Evolutionary conservation across 257 asterid species (phyloP), one percentile per base, ranked within the genome.

Genomic region (Oldenlandia corymbosa): DNA sequence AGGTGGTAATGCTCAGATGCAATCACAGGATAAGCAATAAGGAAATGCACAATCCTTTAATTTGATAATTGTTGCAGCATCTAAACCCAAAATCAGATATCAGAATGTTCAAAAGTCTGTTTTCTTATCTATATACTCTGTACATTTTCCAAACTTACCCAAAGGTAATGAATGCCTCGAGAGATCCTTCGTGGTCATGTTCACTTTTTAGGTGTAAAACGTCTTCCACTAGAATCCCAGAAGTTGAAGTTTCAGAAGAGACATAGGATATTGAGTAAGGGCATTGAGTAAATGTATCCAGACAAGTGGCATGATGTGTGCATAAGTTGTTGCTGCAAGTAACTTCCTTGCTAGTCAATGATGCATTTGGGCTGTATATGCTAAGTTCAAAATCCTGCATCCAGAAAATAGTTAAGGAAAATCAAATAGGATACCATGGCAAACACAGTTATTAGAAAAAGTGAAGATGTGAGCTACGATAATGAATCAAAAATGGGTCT

Each of bases 171-270:
- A 74, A 75, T 37, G 88, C 88, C 74, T 80, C 51, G n/a, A 85
- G 73, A 63, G 71, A 58, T 30, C 79, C 78, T 69, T 48, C 77
- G 70, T 77, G 79, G 48, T 52, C 54, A 47, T 71, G 80, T 62
- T 77, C 82, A 41, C 90, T 62, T 74, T 67, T 79, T 68, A 87
- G 73, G 69, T 85, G 97, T 53, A 90, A 82, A 73, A 90, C 30
- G 72, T 90, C 97, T 73, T 87, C 92, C 75, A 90, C 70, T 67
- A 90, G 69, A 65, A 87, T 61, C 65, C 97, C 95, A n/a, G 97
- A 85, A 69, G 95, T 90, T 68, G 97, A 90, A 67, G 97, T 90
- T 51, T 83, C 94, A 14, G 90, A 80, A 12, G 95, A 85, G 68
- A 90, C 81, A 67, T 90, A 90, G 21, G 95, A 85, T 34, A 83